Evolutionary conservation across 164 flowering plant species (phyloP).

Genomic region (Umbilicus rupestris): DNA sequence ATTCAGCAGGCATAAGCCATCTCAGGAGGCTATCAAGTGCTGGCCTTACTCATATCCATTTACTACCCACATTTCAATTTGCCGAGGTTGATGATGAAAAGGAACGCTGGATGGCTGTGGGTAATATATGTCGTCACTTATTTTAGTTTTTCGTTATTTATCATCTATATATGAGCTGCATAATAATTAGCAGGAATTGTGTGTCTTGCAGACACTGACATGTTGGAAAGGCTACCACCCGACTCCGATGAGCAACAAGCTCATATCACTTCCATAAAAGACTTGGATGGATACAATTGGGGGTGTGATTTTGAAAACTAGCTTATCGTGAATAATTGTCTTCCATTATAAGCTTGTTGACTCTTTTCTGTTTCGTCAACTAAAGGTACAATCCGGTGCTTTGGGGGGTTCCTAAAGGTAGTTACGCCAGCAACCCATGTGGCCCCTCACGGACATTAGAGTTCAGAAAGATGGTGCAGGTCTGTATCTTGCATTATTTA

Average conservation of each 20-base stretch:
- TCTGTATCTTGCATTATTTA: constrained; percentile 12
- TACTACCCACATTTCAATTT: constrained; percentile 83
- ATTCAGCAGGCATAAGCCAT: constrained; percentile 73
- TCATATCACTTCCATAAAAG: constrained; percentile 54
- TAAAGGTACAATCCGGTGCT: constrained; percentile 86
- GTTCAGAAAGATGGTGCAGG: constrained; percentile 95
- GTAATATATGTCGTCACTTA: constrained; percentile 24
- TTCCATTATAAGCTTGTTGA: neutral
- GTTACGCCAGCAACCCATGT: constrained; percentile 80
- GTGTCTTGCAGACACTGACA: constrained; percentile 36
- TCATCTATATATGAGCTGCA: neutral
- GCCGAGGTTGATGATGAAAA: constrained; percentile 78
- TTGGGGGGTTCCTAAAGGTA: constrained; percentile 98
- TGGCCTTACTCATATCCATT: constrained; percentile 81
- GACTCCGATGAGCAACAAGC: constrained; percentile 90
- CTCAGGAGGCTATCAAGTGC: constrained; percentile 59
- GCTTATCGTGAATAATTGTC: neutral
- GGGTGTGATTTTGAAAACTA: constrained; percentile 43
- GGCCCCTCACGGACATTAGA: constrained; percentile 68
- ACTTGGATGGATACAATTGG: constrained; percentile 92
- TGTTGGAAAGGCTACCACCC: constrained; percentile 59
- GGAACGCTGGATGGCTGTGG: constrained; percentile 69
- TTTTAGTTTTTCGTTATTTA: neutral
- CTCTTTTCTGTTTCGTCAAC: neutral
- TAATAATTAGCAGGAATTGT: constrained; percentile 7